A percentile compares a stretch with the other conserved stretches of the same genome.
Evolutionary conservation across 768 basidiomycete genomes (phyloP).

Genomic region (Lactifluus hygrophoroides): DNA sequence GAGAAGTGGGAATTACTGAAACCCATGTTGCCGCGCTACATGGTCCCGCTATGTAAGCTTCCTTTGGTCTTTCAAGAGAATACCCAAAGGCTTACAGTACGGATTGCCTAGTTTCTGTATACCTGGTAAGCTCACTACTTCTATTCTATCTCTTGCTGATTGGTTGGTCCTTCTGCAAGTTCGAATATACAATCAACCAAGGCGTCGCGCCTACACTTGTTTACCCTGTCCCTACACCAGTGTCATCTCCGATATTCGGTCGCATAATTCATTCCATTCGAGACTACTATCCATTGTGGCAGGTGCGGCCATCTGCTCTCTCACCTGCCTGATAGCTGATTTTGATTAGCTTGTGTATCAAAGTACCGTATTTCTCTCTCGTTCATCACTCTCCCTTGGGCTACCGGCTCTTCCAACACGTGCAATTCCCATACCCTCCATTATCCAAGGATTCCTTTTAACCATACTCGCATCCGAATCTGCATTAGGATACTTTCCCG

Average conservation of each 20-base stretch:
- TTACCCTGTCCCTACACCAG: constrained; percentile 69
- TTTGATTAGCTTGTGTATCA: constrained; percentile 66
- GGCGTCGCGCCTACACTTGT: constrained; percentile 86
- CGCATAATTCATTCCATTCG: constrained; percentile 75
- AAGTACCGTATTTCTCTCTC: constrained; percentile 87
- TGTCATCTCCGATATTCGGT: constrained; percentile 53
- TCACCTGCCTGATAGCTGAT: background rate
- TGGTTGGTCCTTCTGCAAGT: constrained; percentile 34
- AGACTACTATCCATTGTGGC: constrained; percentile 95
- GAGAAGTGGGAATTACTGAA: constrained; percentile 80
- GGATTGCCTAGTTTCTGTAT: constrained; percentile 43
- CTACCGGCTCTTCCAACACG: constrained; percentile 65
- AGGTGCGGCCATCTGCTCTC: constrained; percentile 40
- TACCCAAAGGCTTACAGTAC: background rate
- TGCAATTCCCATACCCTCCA: constrained; percentile 65
- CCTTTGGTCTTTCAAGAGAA: background rate
- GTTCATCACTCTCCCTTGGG: constrained; percentile 82
- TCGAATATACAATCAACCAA: constrained; percentile 89
- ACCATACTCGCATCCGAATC: constrained; percentile 55
- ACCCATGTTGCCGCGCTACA: constrained; percentile 74
- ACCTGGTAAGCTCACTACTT: constrained; percentile 37
- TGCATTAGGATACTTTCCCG: constrained; percentile 55
- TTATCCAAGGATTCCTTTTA: constrained; percentile 65
- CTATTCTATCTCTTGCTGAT: background rate
- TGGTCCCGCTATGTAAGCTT: constrained; percentile 84